A percentile compares a stretch with the other conserved stretches of the same genome.
Evolutionary conservation across 2,329 filamentous ascomycete species (phyloP).

Genomic region (Thelonectria rubi): DNA sequence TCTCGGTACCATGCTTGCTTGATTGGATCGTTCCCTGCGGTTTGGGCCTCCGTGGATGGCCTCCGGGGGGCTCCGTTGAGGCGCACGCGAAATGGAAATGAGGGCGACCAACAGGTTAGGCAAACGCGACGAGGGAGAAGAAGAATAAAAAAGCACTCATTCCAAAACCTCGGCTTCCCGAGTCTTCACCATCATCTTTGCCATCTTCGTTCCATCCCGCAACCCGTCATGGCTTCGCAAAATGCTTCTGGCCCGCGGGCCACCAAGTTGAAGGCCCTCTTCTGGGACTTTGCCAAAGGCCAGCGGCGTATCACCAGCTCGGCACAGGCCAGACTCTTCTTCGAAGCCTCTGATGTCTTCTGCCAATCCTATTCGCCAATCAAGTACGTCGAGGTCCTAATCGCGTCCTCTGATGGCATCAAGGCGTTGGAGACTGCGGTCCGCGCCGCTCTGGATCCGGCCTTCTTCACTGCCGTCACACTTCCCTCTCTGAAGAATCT

Average conservation of each 20-base stretch:
- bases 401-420: conserved; percentile 35
- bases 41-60: background rate
- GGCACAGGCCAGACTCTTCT: conserved; percentile 40
- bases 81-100: background rate
- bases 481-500: conserved; percentile 30
- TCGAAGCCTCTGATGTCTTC: conserved; percentile 35
- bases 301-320: conserved; percentile 25
- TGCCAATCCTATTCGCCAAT: conserved; percentile 28
- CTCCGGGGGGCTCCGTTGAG: background rate
- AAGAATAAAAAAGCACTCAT: no score
- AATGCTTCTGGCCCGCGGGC: conserved; percentile 21
- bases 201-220: background rate
- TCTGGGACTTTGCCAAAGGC: conserved; percentile 31
- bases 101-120: background rate
- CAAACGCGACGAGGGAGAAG: background rate
- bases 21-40: conserved; percentile 6
- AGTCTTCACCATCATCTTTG: background rate
- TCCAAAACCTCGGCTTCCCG: no score
- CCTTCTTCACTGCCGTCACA: conserved; percentile 42
- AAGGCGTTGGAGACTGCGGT: conserved; percentile 39
- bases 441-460: conserved; percentile 34
- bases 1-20: background rate
- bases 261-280: conserved; percentile 29
- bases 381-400: conserved; percentile 42
- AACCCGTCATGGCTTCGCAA: conserved; percentile 20